Evolutionary conservation across 176 grass and related monocot species (phyloP), one percentile per base, ranked within the genome.

Genomic region (Dactylis glomerata): DNA sequence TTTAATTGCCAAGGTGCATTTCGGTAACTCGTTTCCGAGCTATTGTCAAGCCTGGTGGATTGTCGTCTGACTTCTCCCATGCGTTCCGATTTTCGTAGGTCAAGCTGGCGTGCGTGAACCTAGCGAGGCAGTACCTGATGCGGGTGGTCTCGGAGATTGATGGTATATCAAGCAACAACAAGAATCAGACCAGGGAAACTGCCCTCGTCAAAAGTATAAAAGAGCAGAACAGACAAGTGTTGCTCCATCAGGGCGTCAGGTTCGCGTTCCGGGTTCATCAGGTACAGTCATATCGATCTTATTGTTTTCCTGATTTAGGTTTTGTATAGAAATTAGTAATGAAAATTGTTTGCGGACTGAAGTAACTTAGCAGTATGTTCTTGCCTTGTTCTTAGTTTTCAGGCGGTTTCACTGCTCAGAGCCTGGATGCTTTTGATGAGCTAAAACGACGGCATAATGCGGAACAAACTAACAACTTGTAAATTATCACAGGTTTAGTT

Each of bases 181-280:
- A 24, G 23, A 30, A 57, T 22, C 50, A 71, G 20, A 20, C 12
- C 75, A 86, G 22, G 76, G 84, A 86, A 24, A 8, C 52, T 0
- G 28, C 38, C 0, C 52, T 86, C 4, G 49, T 16, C 84, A 70
- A 71, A 19, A 38, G 65, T 14, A 51, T 44, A 62, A 93, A 93
- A 78, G 89, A 96, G 66, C 72, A 87, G 15, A 96, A 91, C 78
- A 78, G 88, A 36, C 82, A 91, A 47, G 86, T 90, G 56, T 79
- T 96, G 89, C 84, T 91, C 23, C 91, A 91, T 78, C 89, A 91
- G 70, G 94, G 88, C 15, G 94, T 93, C 14, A 89, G 89, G 46
- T 91, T 96, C 41, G 94, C 89, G n/a, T 89, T 91, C 81, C 77
- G 91, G 15, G 88, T 93, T 80, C 91, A 89, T 80, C 91, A 95